Conservation (phyloP, 1,284 basidiomycete genomes). For the Tylopilus sp. region DNA sequence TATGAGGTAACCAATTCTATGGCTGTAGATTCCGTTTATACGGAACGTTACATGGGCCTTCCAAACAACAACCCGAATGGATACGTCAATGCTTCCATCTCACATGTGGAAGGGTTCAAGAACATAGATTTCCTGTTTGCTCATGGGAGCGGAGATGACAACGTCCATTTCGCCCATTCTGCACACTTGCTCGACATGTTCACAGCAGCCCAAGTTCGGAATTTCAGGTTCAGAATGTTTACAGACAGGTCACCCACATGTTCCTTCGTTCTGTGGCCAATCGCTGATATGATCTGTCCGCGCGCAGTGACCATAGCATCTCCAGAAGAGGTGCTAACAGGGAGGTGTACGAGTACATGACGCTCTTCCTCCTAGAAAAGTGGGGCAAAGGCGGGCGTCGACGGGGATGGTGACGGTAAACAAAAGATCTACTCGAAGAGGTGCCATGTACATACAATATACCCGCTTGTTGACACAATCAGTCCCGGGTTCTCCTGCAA, state of each 20-base stretch:
- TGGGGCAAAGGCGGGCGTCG: constrained; percentile 84
- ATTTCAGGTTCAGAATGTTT: constrained; percentile 92
- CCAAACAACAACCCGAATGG: constrained; percentile 76
- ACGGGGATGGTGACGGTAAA: constrained; percentile 46
- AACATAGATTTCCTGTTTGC: constrained; percentile 80
- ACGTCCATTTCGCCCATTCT: constrained; percentile 90
- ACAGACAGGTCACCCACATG: constrained; percentile 73
- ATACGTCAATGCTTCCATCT: constrained; percentile 82
- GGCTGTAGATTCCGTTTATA: constrained; percentile 81
- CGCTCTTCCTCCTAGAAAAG: constrained; percentile 77
- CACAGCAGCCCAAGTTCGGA: constrained; percentile 70
- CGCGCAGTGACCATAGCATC: constrained; percentile 74
- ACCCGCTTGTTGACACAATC: constrained; percentile 8
- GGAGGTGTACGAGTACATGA: constrained; percentile 88
- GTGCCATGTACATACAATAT: constrained; percentile 2
- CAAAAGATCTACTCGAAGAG: background rate
- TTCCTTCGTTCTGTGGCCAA: constrained; percentile 3
- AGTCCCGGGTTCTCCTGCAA: background rate
- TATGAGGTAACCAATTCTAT: constrained; percentile 4
- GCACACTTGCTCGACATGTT: constrained; percentile 91
- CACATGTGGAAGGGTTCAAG: constrained; percentile 80
- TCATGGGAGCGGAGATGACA: constrained; percentile 93
- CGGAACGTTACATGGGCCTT: constrained; percentile 95
- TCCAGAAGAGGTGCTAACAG: constrained; percentile 68
- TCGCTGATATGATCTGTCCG: constrained; percentile 8